Base-by-base conservation (phyloP, 139 green algal species). In the Limnomonas spitsbergensis region DNA sequence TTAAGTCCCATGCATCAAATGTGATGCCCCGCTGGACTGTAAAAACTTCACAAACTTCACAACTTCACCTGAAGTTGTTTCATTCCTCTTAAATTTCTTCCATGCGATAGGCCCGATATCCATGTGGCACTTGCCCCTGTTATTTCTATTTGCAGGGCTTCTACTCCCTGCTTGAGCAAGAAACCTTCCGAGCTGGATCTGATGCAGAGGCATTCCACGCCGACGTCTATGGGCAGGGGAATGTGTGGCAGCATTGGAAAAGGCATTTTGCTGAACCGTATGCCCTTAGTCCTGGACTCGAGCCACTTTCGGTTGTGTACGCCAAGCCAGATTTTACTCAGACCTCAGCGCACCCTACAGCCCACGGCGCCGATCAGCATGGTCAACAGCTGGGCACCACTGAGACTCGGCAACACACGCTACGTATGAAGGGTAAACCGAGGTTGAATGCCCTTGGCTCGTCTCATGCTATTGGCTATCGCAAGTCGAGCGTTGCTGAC, bases 401-500 rank as follows among this genome's bases (percentile, higher is more conserved):
- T 27, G 34, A 42, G 9, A 26, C 67, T 6, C 14, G 6, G 27
- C 70, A 37, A 27, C 39, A 9, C 27, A 26, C 29, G 67, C 1
- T 74, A 47, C 26, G 6, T 3, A 67, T 67, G 40, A 34, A 37
- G 4, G 70, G 69, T 20, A 52, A 52, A 53, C 37, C 39, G 2
- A 27, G 4, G 4, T 34, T 36, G 70, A 66, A 3, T 3, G 9
- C 52, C 20, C 38, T 53, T 1, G 72, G 77, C 4, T 35, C 76
- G 2, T 76, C 71, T 38, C 73, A 68, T 52, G 24, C 53, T 4
- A 6, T 69, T 39, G 90, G 92, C 54, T 93, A 90, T 82, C 78
- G 90, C 26, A 96, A 96, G 82, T 82, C 78, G 9, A 88, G 78
- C 66, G 69, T 91, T 1, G 91, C 91, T 7, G 56, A 78, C 2